phyloP scores from a whole-genome alignment of 208 protist species.

The Perkinsela sp. region DNA sequence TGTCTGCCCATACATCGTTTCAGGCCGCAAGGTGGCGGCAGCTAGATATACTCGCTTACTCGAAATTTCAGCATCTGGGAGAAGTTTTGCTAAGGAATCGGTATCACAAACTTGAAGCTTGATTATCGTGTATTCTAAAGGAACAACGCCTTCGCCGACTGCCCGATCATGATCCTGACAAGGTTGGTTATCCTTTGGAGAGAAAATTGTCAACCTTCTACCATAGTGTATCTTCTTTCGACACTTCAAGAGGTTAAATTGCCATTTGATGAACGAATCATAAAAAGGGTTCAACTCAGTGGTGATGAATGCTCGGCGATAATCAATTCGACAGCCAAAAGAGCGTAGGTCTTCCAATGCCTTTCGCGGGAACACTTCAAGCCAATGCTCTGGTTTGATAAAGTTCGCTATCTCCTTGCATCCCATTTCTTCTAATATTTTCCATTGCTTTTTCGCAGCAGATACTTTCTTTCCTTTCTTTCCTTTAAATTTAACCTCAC shows the following conservation, averaged over 20 bases:
- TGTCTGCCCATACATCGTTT: slow-evolving; percentile 97
- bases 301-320: slow-evolving; percentile 95
- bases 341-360: slow-evolving; percentile 75
- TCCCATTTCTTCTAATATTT: slow-evolving; percentile 88
- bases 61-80: slow-evolving; percentile 20
- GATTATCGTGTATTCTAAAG: slow-evolving; percentile 91
- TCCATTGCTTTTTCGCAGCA: slow-evolving; percentile 71
- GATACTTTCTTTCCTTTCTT: slow-evolving; percentile 66
- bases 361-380: slow-evolving; percentile 91
- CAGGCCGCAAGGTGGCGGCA: slow-evolving; percentile 92
- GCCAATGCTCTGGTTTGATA: slow-evolving; percentile 84
- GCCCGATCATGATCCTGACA: slow-evolving; percentile 97
- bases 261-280: slow-evolving; percentile 95
- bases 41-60: slow-evolving; percentile 71
- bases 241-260: slow-evolving; percentile 70
- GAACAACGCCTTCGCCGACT: slow-evolving; percentile 79
- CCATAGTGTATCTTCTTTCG: slow-evolving; percentile 78
- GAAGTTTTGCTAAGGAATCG: slow-evolving; percentile 20
- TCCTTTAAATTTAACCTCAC: slow-evolving; percentile 10
- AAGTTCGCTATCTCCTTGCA: slow-evolving; percentile 86
- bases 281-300: slow-evolving; percentile 96
- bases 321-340: slow-evolving; percentile 86
- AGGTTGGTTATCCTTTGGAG: slow-evolving; percentile 87
- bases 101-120: slow-evolving; percentile 75
- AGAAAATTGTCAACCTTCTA: slow-evolving; percentile 92